Evolutionary conservation across 495 filamentous ascomycete species (phyloP).

Genomic region (Penicillium chermesinum): DNA sequence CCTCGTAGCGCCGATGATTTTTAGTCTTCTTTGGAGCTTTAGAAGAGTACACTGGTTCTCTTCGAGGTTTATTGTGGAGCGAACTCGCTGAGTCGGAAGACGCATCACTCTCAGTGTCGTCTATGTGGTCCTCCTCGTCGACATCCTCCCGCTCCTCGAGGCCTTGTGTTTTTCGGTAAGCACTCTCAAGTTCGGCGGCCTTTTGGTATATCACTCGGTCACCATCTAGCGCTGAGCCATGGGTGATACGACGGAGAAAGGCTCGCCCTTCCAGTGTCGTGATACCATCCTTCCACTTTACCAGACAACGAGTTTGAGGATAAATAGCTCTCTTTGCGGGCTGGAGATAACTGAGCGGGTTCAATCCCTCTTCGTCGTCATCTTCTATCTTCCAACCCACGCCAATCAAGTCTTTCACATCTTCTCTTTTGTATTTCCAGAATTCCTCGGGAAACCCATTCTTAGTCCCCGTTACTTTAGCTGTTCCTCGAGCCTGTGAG

Average conservation of each 20-base stretch:
- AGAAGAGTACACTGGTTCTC: no score
- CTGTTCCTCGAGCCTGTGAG: slow-evolving; percentile 8
- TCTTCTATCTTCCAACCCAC: slow-evolving; percentile 23
- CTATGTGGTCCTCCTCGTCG: neutral
- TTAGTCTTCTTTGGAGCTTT: no score
- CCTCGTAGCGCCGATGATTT: no score
- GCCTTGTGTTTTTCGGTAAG: slow-evolving; percentile 5
- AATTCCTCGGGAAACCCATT: slow-evolving; percentile 8
- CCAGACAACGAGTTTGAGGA: slow-evolving; percentile 17
- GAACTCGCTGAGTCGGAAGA: no score
- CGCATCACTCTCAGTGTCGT: no score
- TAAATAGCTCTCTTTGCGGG: slow-evolving; percentile 10
- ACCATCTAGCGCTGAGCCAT: slow-evolving; percentile 9
- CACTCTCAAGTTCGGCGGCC: slow-evolving; percentile 13
- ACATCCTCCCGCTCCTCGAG: neutral
- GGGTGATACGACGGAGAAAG: slow-evolving; percentile 19
- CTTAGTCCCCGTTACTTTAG: slow-evolving; percentile 3
- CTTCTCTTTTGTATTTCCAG: slow-evolving; percentile 15
- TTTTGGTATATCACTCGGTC: slow-evolving; percentile 22
- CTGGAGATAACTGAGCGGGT: slow-evolving; percentile 8
- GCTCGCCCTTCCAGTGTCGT: slow-evolving; percentile 14
- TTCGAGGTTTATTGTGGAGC: no score
- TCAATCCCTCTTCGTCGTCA: slow-evolving; percentile 12
- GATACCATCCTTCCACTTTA: slow-evolving; percentile 20
- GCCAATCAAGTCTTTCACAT: slow-evolving; percentile 16